Conservation (phyloP, 148 eudicot genomes). For the Camellia granthamiana region DNA sequence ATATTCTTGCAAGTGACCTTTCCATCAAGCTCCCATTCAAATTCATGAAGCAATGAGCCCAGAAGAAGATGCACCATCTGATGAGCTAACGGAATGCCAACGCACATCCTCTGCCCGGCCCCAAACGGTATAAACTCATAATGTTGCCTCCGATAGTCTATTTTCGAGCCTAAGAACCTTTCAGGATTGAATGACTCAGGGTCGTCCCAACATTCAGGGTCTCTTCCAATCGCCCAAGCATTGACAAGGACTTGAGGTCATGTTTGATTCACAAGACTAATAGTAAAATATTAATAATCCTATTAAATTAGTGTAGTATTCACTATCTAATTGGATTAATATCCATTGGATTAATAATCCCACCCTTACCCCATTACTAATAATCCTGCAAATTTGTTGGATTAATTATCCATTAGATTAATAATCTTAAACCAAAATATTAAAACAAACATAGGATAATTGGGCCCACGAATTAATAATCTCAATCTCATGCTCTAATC, state of each 20-base stretch:
- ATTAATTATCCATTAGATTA: no score
- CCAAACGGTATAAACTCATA: slow-evolving; percentile 27
- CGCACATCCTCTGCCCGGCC: slow-evolving; percentile 26
- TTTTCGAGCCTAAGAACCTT: slow-evolving; percentile 16
- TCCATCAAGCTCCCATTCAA: slow-evolving; percentile 18
- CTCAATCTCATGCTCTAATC: no score
- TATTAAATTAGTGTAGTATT: no score
- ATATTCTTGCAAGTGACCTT: neutral
- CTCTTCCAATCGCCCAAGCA: slow-evolving; percentile 22
- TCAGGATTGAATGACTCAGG: slow-evolving; percentile 18
- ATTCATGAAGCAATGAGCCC: slow-evolving; percentile 27
- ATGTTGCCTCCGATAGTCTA: slow-evolving; percentile 25
- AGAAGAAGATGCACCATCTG: slow-evolving; percentile 17
- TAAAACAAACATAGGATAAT: no score
- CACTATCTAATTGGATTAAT: no score
- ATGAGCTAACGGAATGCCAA: slow-evolving; percentile 21
- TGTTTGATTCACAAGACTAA: no score
- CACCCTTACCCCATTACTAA: no score
- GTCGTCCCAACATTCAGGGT: slow-evolving; percentile 14
- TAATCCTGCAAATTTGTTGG: no score
- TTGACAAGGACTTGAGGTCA: slow-evolving; percentile 19
- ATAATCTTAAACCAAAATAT: no score
- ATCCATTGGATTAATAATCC: no score
- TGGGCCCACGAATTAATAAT: no score
- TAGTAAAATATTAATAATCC: no score